phyloP scores from a whole-genome alignment of 345 rosid genomes.

The Boechera retrofracta region DNA sequence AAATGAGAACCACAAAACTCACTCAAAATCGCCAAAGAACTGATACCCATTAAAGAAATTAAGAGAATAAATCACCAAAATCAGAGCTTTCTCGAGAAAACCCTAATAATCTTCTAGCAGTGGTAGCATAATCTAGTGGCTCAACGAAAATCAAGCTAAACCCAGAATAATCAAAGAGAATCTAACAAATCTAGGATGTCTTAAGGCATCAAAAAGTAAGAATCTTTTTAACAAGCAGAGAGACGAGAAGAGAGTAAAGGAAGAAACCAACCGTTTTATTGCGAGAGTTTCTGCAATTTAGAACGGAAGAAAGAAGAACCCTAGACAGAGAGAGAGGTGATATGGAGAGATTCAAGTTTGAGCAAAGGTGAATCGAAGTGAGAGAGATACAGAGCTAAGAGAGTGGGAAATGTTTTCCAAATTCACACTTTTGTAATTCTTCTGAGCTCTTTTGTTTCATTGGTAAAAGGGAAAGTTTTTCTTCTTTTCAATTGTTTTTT shows the following conservation, averaged over 20 bases:
- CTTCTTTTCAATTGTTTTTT: conserved; percentile 20
- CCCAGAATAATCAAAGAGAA: conserved; percentile 41
- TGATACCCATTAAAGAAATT: conserved; percentile 26
- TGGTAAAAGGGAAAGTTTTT: conserved; percentile 67
- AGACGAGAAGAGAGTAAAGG: conserved; percentile 12
- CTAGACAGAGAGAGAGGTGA: conserved; percentile 37
- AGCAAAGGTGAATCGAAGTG: conserved; percentile 49
- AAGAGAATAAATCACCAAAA: conserved; percentile 25
- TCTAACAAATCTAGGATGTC: conserved; percentile 35
- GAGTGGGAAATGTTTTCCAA: conserved; percentile 45
- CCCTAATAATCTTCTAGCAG: conserved; percentile 16
- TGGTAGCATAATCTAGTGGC: conserved; percentile 34
- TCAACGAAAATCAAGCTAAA: conserved; percentile 49
- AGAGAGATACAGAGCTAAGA: conserved; percentile 8
- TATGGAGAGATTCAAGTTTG: conserved; percentile 42
- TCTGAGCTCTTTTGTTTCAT: conserved; percentile 49
- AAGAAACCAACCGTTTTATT: conserved; percentile 10
- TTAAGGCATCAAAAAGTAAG: conserved; percentile 19
- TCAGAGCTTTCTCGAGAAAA: conserved; percentile 35
- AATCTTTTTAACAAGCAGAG: conserved; percentile 14
- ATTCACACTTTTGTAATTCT: conserved; percentile 49
- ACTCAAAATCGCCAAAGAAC: conserved; percentile 31
- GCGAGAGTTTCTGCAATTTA: conserved; percentile 27
- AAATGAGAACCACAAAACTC: conserved; percentile 23
- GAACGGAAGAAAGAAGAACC: conserved; percentile 8